Evolutionary conservation across 495 filamentous ascomycete genomes (phyloP).

Genomic region (Parathielavia appendiculata): DNA sequence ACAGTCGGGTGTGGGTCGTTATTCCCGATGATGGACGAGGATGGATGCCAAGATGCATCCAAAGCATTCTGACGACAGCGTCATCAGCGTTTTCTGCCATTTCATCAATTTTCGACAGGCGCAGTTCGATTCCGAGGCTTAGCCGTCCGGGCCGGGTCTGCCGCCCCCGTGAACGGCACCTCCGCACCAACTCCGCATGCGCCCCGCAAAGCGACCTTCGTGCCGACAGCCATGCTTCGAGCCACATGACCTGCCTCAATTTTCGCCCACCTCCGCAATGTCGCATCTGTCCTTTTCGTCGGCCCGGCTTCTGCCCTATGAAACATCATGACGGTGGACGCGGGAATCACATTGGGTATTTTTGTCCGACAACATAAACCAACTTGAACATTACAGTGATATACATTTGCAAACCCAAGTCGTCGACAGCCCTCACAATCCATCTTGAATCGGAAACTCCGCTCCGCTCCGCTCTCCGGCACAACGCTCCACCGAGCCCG

Average conservation of each 20-base stretch:
- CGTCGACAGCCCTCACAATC: neutral
- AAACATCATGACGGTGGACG: neutral
- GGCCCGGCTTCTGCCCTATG: neutral
- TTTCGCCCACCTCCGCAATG: neutral
- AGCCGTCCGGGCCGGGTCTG: slow-evolving; percentile 9
- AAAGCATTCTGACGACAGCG: no score
- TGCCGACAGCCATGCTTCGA: neutral
- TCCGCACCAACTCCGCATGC: slow-evolving; percentile 2
- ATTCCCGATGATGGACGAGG: neutral
- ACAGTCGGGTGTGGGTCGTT: slow-evolving; percentile 4
- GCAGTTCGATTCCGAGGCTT: neutral
- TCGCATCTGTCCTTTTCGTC: neutral
- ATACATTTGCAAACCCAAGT: neutral
- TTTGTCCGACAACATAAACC: neutral
- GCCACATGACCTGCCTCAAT: slow-evolving; percentile 6
- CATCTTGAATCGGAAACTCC: neutral
- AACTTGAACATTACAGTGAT: neutral
- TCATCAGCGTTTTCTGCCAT: no score
- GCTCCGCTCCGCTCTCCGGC: neutral
- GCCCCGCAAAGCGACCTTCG: neutral
- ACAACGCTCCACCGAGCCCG: no score
- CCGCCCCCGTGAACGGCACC: slow-evolving; percentile 7
- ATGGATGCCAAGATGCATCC: no score
- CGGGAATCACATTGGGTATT: neutral
- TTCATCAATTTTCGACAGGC: neutral